A percentile compares a stretch with the other conserved stretches of the same genome.
Evolutionary conservation across 2,329 filamentous ascomycete genomes (phyloP).

Genomic region (Hymenoscyphus fructigenus): DNA sequence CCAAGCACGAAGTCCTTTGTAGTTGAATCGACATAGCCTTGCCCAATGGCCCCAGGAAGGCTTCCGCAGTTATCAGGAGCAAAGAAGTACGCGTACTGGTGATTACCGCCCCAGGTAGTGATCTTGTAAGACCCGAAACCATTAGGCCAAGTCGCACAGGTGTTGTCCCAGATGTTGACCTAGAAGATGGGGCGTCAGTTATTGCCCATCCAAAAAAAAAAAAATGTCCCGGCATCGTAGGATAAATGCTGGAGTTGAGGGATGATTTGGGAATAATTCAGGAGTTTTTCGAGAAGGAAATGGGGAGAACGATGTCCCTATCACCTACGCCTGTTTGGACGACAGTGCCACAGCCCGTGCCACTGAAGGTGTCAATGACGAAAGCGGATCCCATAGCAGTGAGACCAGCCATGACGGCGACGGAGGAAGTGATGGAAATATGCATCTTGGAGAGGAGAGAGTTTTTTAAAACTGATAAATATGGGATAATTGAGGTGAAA

Average conservation of each 20-base stretch:
- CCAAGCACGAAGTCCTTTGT: background rate
- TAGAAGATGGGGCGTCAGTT: too few relatives aligned
- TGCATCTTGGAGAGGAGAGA: background rate
- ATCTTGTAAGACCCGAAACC: background rate
- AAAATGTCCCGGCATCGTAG: too few relatives aligned
- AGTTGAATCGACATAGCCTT: background rate
- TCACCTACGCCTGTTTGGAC: background rate
- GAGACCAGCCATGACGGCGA: background rate
- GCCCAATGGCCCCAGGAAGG: background rate
- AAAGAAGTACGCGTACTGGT: background rate
- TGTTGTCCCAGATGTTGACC: background rate
- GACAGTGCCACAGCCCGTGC: background rate
- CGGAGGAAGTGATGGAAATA: background rate
- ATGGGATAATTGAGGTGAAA: background rate
- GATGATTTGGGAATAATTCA: too few relatives aligned
- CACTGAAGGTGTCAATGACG: slow-evolving; percentile 1
- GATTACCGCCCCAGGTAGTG: background rate
- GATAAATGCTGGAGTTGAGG: too few relatives aligned
- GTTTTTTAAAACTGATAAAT: background rate
- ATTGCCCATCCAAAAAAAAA: too few relatives aligned
- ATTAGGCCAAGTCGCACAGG: background rate
- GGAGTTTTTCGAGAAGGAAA: too few relatives aligned
- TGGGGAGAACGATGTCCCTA: too few relatives aligned
- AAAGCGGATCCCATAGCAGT: background rate
- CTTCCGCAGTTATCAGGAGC: background rate